Conservation (phyloP, 441 rosid genomes). For the Metrosideros polymorpha region DNA sequence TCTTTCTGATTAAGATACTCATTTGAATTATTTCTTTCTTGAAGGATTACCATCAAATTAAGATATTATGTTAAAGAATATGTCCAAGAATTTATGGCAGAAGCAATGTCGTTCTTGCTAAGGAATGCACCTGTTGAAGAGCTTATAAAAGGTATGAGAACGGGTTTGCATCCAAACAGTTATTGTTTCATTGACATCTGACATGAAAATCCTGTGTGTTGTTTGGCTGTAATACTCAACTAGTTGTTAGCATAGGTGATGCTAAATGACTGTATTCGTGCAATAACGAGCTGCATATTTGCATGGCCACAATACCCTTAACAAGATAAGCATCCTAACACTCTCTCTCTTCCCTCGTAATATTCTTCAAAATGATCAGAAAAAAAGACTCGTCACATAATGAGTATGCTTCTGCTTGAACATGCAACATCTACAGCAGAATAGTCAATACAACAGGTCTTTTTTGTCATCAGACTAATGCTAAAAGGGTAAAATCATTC, state of each 20-base stretch:
- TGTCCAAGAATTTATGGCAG: slow-evolving; percentile 71
- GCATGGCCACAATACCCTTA: neutral
- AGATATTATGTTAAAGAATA: slow-evolving; percentile 64
- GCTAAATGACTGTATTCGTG: neutral
- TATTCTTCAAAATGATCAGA: neutral
- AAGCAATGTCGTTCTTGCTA: slow-evolving; percentile 75
- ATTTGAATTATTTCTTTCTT: slow-evolving; percentile 2
- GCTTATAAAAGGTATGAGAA: slow-evolving; percentile 45
- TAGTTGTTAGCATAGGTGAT: neutral
- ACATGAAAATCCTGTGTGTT: neutral
- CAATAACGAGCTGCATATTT: neutral
- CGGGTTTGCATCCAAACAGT: neutral
- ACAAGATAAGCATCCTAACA: neutral
- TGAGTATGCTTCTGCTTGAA: neutral
- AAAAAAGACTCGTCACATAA: neutral
- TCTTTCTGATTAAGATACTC: neutral
- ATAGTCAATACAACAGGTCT: neutral
- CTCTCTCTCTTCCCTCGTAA: neutral
- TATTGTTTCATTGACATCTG: neutral
- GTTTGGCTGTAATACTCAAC: neutral
- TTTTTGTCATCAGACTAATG: neutral
- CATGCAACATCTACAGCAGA: neutral
- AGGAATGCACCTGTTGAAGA: slow-evolving; percentile 63
- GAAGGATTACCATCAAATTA: slow-evolving; percentile 57
- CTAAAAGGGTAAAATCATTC: neutral